Evolutionary conservation across 148 eudicot species (phyloP), one percentile per base, ranked within the genome.

Genomic region (Oxyria digyna): DNA sequence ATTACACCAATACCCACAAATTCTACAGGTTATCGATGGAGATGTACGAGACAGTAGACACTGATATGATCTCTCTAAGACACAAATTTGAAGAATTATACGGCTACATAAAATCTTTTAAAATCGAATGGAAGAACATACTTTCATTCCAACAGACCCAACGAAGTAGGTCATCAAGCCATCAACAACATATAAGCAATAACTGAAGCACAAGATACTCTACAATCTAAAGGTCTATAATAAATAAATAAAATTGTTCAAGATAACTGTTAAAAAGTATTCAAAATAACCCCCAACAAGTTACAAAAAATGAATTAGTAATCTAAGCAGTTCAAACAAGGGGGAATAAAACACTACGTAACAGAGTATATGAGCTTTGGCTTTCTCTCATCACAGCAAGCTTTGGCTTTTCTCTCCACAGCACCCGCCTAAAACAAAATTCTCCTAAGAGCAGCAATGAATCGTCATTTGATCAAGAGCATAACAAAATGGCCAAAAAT

Each of bases 341-440:
- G n/a, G n/a, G n/a, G n/a, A n/a, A n/a, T n/a, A n/a, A n/a, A n/a
- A n/a, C n/a, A n/a, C n/a, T n/a, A n/a, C n/a, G n/a, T n/a, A n/a
- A n/a, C n/a, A n/a, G n/a, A n/a, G n/a, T n/a, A n/a, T n/a, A n/a
- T n/a, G n/a, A n/a, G n/a, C n/a, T n/a, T n/a, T n/a, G n/a, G n/a
- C n/a, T n/a, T n/a, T n/a, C n/a, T n/a, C n/a, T n/a, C n/a, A n/a
- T n/a, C n/a, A n/a, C n/a, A n/a, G n/a, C n/a, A n/a, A n/a, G n/a
- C n/a, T n/a, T n/a, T n/a, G n/a, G n/a, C n/a, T n/a, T n/a, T n/a
- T n/a, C n/a, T n/a, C n/a, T n/a, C n/a, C n/a, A n/a, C n/a, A n/a
- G n/a, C n/a, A n/a, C n/a, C n/a, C n/a, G n/a, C n/a, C 24, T 8
- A 33, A 57, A 57, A 57, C 64, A 57, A 57, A 57, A 57, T 57